Evolutionary conservation across 2,329 filamentous ascomycete species (phyloP).

Genomic region (Calonectria ilicicola): DNA sequence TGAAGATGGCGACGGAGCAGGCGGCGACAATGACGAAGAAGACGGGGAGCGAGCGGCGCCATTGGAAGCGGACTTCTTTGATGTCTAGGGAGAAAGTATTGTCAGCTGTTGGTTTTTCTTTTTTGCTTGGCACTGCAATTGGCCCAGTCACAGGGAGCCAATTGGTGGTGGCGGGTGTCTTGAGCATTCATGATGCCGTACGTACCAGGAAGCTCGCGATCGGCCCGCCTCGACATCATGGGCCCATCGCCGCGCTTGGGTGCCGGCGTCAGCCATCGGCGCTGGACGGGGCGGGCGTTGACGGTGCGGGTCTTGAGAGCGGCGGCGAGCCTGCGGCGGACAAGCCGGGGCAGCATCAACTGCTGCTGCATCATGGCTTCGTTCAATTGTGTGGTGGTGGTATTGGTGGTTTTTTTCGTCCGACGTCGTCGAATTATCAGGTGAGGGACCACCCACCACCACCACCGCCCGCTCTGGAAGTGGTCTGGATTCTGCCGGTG

Average conservation of each 20-base stretch:
- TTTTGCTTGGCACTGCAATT: neutral
- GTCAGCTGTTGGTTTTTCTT: neutral
- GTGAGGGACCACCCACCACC: slow-evolving; percentile 30
- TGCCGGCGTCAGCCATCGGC: slow-evolving; percentile 64
- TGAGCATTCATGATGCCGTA: neutral
- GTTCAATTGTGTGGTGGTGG: neutral
- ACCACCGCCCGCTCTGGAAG: too few relatives aligned
- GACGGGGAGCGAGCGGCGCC: slow-evolving; percentile 81
- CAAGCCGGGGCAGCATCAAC: slow-evolving; percentile 39
- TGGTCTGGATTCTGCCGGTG: neutral
- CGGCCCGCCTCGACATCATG: slow-evolving; percentile 72
- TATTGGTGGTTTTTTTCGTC: neutral
- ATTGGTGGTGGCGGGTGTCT: neutral
- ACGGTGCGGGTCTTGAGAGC: slow-evolving; percentile 37
- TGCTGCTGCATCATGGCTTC: slow-evolving; percentile 39
- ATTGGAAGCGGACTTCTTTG: slow-evolving; percentile 64
- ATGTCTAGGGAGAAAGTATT: slow-evolving; percentile 50
- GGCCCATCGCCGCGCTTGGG: slow-evolving; percentile 72
- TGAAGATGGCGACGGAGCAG: slow-evolving; percentile 91
- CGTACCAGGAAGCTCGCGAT: slow-evolving; percentile 75
- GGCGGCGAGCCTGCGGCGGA: slow-evolving; percentile 40
- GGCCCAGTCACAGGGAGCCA: neutral
- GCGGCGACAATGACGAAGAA: slow-evolving; percentile 80
- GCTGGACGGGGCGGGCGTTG: slow-evolving; percentile 45
- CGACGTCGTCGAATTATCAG: slow-evolving; percentile 27